phyloP scores from a whole-genome alignment of 495 filamentous ascomycete genomes.

The Chaetomium cochliodes region DNA sequence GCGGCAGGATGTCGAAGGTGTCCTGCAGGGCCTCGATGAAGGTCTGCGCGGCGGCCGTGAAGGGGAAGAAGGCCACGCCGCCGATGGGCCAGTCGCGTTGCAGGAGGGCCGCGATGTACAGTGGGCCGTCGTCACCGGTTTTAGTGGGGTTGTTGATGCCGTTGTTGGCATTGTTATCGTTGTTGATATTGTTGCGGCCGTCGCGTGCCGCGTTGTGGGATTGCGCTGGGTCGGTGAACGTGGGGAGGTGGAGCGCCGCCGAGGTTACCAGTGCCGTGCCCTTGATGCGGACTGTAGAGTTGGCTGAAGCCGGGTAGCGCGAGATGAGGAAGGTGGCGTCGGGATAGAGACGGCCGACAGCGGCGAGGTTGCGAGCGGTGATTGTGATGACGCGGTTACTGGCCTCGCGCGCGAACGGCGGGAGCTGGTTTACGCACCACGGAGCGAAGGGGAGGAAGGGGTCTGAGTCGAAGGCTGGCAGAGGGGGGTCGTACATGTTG shows the following conservation, averaged over 20 bases:
- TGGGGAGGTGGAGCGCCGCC: not conserved
- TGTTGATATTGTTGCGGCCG: not conserved
- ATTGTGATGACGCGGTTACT: not conserved
- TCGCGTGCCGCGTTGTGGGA: not conserved
- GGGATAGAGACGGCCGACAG: conserved; percentile 13
- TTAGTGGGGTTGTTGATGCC: not conserved
- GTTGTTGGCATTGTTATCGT: not conserved
- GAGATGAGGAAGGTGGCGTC: conserved; percentile 4
- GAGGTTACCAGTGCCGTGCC: not conserved
- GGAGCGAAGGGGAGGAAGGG: conserved; percentile 8
- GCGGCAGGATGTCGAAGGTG: not conserved
- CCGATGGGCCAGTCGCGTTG: conserved; percentile 16
- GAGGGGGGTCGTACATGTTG: not conserved
- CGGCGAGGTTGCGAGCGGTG: not conserved
- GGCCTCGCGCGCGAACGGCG: conserved; percentile 1
- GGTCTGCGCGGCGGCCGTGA: not conserved
- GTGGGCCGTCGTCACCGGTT: not conserved
- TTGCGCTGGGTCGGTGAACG: not conserved
- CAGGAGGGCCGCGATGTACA: not conserved
- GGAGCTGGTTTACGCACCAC: not conserved
- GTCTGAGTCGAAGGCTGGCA: conserved; percentile 9
- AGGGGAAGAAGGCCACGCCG: conserved; percentile 9
- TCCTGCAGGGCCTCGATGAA: not conserved
- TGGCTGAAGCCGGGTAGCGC: not conserved
- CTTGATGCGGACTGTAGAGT: not conserved